Conservation (phyloP, 805 yeast genomes). For the Ogataea saltuana region DNA sequence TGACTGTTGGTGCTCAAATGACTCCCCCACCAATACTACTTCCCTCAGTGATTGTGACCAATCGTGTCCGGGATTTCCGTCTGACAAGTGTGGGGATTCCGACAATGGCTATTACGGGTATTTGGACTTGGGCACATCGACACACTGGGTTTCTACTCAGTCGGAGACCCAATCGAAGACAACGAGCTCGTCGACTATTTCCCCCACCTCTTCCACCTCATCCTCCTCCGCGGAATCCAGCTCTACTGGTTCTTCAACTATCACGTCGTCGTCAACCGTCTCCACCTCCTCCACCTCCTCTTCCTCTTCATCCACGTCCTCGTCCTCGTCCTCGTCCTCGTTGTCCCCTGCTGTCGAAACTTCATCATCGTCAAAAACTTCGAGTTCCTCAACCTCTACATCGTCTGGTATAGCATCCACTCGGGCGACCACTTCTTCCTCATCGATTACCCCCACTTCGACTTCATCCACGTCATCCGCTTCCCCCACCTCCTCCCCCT, state of each 20-base stretch:
- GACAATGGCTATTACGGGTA: conserved; percentile 27
- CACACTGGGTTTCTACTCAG: too few species aligned
- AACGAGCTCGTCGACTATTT: not conserved
- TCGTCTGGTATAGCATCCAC: too few species aligned
- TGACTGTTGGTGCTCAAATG: conserved; percentile 51
- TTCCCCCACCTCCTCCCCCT: conserved; percentile 16
- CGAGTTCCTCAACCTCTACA: too few species aligned
- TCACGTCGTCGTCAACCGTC: conserved; percentile 3
- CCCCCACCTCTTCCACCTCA: conserved; percentile 7
- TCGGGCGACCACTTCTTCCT: too few species aligned
- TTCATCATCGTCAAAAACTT: too few species aligned
- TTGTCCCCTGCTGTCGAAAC: too few species aligned
- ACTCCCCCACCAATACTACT: conserved; percentile 41
- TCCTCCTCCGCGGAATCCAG: conserved; percentile 6
- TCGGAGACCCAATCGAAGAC: too few species aligned
- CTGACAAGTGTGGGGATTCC: conserved; percentile 41
- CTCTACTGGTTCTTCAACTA: conserved; percentile 7
- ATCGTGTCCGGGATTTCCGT: conserved; percentile 47
- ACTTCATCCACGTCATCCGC: conserved; percentile 11
- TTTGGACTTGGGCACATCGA: conserved; percentile 16
- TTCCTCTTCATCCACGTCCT: conserved; percentile 7
- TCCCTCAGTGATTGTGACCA: conserved; percentile 36
- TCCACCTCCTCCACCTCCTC: conserved; percentile 7
- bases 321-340: conserved; percentile 6
- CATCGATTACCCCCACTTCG: conserved; percentile 8